Conservation (phyloP, 148 eudicot species). For the Dianthus caryophyllus region DNA sequence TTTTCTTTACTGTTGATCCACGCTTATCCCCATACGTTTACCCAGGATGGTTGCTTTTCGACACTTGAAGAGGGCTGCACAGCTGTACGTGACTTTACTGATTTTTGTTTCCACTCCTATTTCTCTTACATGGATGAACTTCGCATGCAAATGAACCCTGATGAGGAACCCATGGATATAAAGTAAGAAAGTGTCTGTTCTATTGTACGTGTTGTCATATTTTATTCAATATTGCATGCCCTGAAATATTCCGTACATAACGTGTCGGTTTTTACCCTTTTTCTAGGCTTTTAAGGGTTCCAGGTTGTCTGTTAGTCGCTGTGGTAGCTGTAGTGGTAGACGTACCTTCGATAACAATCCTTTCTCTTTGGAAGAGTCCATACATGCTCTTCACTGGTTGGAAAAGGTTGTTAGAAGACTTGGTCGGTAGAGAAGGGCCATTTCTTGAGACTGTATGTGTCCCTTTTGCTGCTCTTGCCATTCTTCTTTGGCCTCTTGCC, state of each 20-base stretch:
- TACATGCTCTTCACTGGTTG: slow-evolving; percentile 84
- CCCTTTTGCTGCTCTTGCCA: slow-evolving; percentile 90
- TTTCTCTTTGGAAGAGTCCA: slow-evolving; percentile 89
- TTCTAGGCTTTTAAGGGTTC: slow-evolving; percentile 53
- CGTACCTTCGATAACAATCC: slow-evolving; percentile 49
- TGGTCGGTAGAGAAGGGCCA: slow-evolving; percentile 88
- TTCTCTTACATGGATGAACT: slow-evolving; percentile 91
- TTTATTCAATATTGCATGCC: not conserved
- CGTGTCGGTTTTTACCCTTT: no score
- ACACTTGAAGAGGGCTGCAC: no score
- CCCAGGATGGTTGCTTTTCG: slow-evolving; percentile 69
- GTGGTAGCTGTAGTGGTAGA: slow-evolving; percentile 57
- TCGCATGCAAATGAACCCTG: slow-evolving; percentile 44
- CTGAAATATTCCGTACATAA: not conserved
- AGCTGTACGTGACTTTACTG: slow-evolving; percentile 69
- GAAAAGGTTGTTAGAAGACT: slow-evolving; percentile 82
- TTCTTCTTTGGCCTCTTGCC: slow-evolving; percentile 80
- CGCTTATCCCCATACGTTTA: no score
- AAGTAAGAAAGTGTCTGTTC: slow-evolving; percentile 36
- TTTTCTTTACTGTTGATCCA: no score
- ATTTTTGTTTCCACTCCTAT: slow-evolving; percentile 87
- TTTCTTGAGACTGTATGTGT: slow-evolving; percentile 86
- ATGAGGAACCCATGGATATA: slow-evolving; percentile 59
- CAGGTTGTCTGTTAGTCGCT: slow-evolving; percentile 50
- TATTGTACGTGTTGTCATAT: not conserved